phyloP scores from a whole-genome alignment of 73 alveolate genomes.

The Paramecium bursaria region DNA sequence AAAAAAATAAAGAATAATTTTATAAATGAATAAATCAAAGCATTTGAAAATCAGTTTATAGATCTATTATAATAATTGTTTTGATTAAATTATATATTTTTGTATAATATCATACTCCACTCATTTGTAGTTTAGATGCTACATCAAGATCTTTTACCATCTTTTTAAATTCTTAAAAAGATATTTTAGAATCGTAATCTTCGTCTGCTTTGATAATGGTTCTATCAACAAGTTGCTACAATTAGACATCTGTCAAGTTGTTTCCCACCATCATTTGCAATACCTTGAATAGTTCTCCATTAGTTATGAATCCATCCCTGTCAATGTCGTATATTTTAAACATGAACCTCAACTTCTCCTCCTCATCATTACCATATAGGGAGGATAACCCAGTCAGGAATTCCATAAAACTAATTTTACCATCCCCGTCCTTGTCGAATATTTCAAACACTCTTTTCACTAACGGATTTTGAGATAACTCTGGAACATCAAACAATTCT shows the following conservation, averaged over 20 bases:
- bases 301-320: constrained; percentile 94
- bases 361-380: constrained; percentile 91
- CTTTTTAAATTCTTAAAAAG: constrained; percentile 94
- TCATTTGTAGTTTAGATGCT: constrained; percentile 76
- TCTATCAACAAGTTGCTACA: constrained; percentile 97
- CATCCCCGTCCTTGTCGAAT: constrained; percentile 94
- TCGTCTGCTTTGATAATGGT: constrained; percentile 96
- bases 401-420: constrained; percentile 95
- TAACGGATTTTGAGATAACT: constrained; percentile 94
- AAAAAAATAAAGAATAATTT: too few species aligned
- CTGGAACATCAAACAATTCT: constrained; percentile 97
- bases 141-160: constrained; percentile 93
- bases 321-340: constrained; percentile 96
- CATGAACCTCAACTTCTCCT: constrained; percentile 93
- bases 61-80: too few species aligned
- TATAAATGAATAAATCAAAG: too few species aligned
- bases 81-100: too few species aligned
- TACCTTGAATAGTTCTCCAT: constrained; percentile 95
- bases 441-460: constrained; percentile 94
- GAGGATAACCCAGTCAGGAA: constrained; percentile 94
- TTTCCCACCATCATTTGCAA: constrained; percentile 99
- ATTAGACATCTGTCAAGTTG: constrained; percentile 95
- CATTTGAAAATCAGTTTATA: too few species aligned
- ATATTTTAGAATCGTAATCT: constrained; percentile 96
- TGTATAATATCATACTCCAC: constrained; percentile 57